Base-by-base conservation (phyloP, 2,329 filamentous ascomycete species). In the Calonectria pseudoturangicola region DNA sequence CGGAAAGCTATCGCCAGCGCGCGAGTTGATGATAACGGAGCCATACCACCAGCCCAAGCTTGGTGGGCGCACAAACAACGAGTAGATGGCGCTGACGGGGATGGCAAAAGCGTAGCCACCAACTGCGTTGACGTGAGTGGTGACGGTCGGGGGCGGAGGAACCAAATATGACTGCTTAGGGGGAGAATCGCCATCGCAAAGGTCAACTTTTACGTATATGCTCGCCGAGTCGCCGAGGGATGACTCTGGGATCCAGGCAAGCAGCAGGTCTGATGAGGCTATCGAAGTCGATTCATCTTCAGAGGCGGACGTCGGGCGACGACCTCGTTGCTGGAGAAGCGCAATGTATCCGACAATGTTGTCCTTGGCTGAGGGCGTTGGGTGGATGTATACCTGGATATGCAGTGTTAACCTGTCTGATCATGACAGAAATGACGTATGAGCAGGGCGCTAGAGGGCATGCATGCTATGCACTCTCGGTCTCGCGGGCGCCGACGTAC, bases 41-140 rank as follows among this genome's bases (percentile, higher is more conserved):
- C 97, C 97, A 83, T 97, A 98, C 97, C 97, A 99, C 97, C 97
- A 99, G 18, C 97, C 97, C 9, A 98, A 86, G 82, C 95, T 98
- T 6, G 97, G 97, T 4, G 96, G 96, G 2, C 97, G 92, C 47
- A 99, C 93, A 9, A 98, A 89, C 6, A 99, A 88, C 33, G 95
- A 98, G 85, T 97, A 99, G 73, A 99, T 93, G 75, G 96, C 94
- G 76, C 92, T 95, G 36, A 98, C 90, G 1, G 97, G 97, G 7
- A 99, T 90, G 1, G 96, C 95, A 81, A 99, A 99, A 1, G 97
- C 92, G 82, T 98, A 98, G 60, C 93, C 91, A 4, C 96, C 96
- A 62, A 92, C 87, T 0, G 93, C 90, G 54, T 90, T 90, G 73
- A 89, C 89, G 82, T 96, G 94, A 1, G 92, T 90, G 0, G 95